Conservation (phyloP, 441 rosid species). For the Adansonia gregorii region DNA sequence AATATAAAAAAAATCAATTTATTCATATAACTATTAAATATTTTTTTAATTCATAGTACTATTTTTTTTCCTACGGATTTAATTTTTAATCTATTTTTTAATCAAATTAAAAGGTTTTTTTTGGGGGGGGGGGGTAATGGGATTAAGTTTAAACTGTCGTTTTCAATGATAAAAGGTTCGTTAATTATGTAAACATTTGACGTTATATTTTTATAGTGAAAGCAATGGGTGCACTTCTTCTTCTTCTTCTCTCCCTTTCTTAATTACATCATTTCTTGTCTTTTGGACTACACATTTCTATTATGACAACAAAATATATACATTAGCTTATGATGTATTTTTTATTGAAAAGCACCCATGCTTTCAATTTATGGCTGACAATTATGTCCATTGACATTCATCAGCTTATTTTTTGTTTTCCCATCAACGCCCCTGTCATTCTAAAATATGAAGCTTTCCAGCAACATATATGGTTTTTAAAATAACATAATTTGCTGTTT, state of each 20-base stretch:
- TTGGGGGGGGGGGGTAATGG: neutral
- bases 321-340: neutral
- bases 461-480: too few relatives aligned
- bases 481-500: too few relatives aligned
- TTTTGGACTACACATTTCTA: conserved; percentile 1
- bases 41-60: too few relatives aligned
- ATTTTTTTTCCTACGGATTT: neutral
- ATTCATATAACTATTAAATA: neutral
- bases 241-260: neutral
- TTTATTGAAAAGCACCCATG: neutral
- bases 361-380: neutral
- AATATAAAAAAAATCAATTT: too few relatives aligned
- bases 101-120: neutral
- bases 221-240: neutral
- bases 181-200: neutral
- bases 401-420: too few relatives aligned
- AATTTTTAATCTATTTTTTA: neutral
- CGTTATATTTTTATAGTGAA: neutral
- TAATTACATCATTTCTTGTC: neutral
- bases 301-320: neutral
- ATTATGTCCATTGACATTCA: neutral
- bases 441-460: neutral
- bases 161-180: neutral
- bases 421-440: neutral
- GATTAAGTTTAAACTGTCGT: neutral